A percentile compares a stretch with the other conserved stretches of the same genome.
These are phyloP conservation scores for Circinella minor DNA, from an alignment of 371 early-diverging fungal species.

Conservation along the genomic window DNA sequence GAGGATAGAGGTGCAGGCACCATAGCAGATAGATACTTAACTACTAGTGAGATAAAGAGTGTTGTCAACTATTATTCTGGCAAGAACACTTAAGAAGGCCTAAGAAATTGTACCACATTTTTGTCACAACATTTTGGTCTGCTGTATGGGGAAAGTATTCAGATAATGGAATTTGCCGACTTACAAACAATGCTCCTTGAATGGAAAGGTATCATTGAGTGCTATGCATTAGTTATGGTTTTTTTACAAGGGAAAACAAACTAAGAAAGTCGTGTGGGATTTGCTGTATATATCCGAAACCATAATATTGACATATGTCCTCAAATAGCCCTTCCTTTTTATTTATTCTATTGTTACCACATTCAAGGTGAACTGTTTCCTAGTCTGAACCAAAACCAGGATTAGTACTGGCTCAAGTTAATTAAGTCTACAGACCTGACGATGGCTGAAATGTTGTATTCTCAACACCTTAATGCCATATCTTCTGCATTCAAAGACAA, in stretches of 20 bases:
- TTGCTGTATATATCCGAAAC: conserved; percentile 4
- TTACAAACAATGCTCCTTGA: not conserved
- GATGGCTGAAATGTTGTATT: not conserved
- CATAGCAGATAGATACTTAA: not conserved
- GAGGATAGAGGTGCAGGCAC: not conserved
- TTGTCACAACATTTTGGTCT: not conserved
- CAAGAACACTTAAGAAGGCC: not conserved
- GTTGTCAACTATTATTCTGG: not conserved
- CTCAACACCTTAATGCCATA: not conserved
- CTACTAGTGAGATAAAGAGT: not conserved
- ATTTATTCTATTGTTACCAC: not conserved
- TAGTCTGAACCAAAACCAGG: not conserved
- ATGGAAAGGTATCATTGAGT: not conserved
- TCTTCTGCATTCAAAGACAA: not conserved
- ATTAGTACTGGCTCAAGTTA: not conserved
- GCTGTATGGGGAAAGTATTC: not conserved
- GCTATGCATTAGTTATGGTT: conserved; percentile 8
- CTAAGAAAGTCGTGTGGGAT: conserved; percentile 1
- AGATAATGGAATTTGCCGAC: not conserved
- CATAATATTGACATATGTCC: not conserved
- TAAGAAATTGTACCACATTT: not conserved
- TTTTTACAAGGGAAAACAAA: conserved; percentile 4
- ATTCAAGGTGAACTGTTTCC: not conserved
- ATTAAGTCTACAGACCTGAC: not conserved
- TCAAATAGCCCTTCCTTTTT: not conserved